phyloP scores from a whole-genome alignment of 202 grass and related monocot genomes.

The Setaria viridis region DNA sequence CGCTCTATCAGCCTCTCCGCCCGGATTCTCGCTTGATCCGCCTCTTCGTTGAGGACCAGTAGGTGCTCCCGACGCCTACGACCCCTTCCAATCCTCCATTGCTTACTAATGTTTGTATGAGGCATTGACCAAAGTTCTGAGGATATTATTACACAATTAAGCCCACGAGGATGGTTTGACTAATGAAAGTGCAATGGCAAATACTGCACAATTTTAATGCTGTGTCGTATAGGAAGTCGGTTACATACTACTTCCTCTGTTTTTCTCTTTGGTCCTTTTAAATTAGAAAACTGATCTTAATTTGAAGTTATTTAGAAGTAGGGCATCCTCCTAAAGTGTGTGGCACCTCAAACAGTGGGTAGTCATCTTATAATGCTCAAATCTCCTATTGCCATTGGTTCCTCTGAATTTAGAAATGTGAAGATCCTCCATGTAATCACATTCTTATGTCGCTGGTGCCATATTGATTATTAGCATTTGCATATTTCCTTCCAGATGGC shows the following conservation, averaged over 20 bases:
- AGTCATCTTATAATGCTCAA: background rate
- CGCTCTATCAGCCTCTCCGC: background rate
- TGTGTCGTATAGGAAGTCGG: background rate
- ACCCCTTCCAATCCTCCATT: background rate
- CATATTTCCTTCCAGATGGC: constrained; percentile 67
- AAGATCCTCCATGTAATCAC: background rate
- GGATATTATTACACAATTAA: background rate
- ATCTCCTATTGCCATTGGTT: background rate
- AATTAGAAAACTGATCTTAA: background rate
- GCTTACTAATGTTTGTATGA: background rate
- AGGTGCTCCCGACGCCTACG: constrained; percentile 15
- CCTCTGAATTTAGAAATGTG: background rate
- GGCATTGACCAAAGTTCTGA: background rate
- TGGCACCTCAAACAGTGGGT: background rate
- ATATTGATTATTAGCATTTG: constrained; percentile 1
- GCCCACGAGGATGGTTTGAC: background rate
- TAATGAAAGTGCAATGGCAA: background rate
- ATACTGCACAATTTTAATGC: background rate
- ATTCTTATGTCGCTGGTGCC: background rate
- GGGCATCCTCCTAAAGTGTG: background rate
- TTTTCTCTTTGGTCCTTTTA: background rate
- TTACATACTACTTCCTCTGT: background rate
- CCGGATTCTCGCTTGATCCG: background rate
- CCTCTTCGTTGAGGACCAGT: constrained; percentile 11
- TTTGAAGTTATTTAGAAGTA: background rate